phyloP scores from a whole-genome alignment of 164 flowering plant genomes.

The grape (Vitis vinifera) region ASM3070453v1 NC_081805.1:25642501-25643000 shows the following conservation, averaged over 20 bases:
- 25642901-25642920: constrained; percentile 51
- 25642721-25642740: constrained; percentile 55
- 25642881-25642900: constrained; percentile 45
- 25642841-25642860: constrained; percentile 69
- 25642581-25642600: constrained; percentile 49
- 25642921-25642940: constrained; percentile 23
- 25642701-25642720: constrained; percentile 60
- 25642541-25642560: constrained; percentile 59
- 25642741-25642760: constrained; percentile 25
- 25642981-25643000: constrained; percentile 51
- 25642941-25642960: constrained; percentile 53
- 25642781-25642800: constrained; percentile 72
- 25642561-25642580: constrained; percentile 69
- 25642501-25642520: constrained; percentile 91
- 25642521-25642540: constrained; percentile 72
- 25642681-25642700: constrained; percentile 50
- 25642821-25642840: constrained; percentile 65
- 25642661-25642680: constrained; percentile 58
- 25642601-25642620: constrained; percentile 34
- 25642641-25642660: constrained; percentile 36
- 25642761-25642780: constrained; percentile 62
- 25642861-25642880: constrained; percentile 52
- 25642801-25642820: constrained; percentile 70
- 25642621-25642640: constrained; percentile 40
- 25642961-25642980: constrained; percentile 57